Conservation (phyloP, 2,329 filamentous ascomycete species). For the Arthroderma sp. region DNA sequence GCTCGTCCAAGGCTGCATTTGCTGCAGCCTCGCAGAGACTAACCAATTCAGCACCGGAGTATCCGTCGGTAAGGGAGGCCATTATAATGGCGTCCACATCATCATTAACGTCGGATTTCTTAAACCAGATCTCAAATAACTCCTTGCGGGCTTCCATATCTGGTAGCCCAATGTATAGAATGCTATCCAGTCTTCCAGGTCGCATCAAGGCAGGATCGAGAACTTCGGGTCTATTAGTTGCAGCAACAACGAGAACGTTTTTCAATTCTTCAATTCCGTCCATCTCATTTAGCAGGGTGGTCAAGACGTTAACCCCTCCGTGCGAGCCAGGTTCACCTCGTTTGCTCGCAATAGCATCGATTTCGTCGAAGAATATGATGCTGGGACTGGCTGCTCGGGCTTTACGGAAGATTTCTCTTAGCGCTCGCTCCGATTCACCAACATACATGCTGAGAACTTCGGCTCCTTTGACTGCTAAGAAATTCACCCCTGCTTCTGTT, state of each 20-base stretch:
- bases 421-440: conserved; percentile 76
- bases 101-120: conserved; percentile 44
- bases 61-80: conserved; percentile 55
- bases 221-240: conserved; percentile 78
- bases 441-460: conserved; percentile 96
- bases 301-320: conserved; percentile 63
- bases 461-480: conserved; percentile 85
- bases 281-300: conserved; percentile 86
- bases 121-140: conserved; percentile 58
- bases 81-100: conserved; percentile 56
- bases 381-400: conserved; percentile 75
- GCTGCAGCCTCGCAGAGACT: conserved; percentile 42
- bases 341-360: conserved; percentile 65
- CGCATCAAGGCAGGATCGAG: conserved; percentile 77
- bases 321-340: conserved; percentile 38
- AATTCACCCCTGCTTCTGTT: conserved; percentile 82
- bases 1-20: conserved; percentile 40
- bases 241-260: conserved; percentile 75
- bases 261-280: conserved; percentile 79
- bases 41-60: conserved; percentile 74
- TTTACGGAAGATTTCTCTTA: conserved; percentile 74
- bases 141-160: conserved; percentile 58
- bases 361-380: conserved; percentile 95
- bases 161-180: conserved; percentile 76
- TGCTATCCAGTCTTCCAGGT: conserved; percentile 70